Conservation (phyloP, 2,329 filamentous ascomycete genomes). For the Colletotrichum phormii region DNA sequence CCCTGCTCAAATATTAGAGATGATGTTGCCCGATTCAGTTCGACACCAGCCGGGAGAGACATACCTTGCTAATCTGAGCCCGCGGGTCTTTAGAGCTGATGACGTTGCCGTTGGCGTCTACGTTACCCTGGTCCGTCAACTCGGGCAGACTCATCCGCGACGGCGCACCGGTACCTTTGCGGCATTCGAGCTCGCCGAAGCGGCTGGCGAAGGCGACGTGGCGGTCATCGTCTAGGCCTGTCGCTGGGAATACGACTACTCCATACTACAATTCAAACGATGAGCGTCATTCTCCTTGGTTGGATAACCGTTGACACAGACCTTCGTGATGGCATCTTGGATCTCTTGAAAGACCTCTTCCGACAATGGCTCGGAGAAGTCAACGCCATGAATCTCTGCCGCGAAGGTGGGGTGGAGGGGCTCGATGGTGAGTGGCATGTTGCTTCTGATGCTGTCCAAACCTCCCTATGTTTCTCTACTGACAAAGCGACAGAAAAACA, state of each 20-base stretch:
- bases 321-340: slow-evolving; percentile 25
- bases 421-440: slow-evolving; percentile 42
- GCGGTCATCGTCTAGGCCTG: slow-evolving; percentile 59
- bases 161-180: slow-evolving; percentile 16
- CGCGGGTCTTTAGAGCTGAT: slow-evolving; percentile 49
- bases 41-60: background rate
- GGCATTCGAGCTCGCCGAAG: slow-evolving; percentile 60
- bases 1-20: slow-evolving; percentile 42
- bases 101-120: slow-evolving; percentile 54
- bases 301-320: background rate
- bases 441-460: background rate
- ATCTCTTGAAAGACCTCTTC: slow-evolving; percentile 9
- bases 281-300: too few species aligned
- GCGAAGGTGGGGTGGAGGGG: slow-evolving; percentile 45
- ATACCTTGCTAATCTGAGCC: slow-evolving; percentile 53
- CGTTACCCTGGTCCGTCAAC: slow-evolving; percentile 68
- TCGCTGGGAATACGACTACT: slow-evolving; percentile 62
- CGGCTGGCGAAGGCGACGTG: slow-evolving; percentile 62
- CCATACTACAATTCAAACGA: slow-evolving; percentile 55
- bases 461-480: background rate
- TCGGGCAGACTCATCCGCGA: slow-evolving; percentile 44
- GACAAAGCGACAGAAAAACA: background rate
- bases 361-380: slow-evolving; percentile 19
- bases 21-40: too few species aligned
- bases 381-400: slow-evolving; percentile 36